phyloP scores from a whole-genome alignment of 2,329 filamentous ascomycete species.

The Arthrobotrys megalospora region DNA sequence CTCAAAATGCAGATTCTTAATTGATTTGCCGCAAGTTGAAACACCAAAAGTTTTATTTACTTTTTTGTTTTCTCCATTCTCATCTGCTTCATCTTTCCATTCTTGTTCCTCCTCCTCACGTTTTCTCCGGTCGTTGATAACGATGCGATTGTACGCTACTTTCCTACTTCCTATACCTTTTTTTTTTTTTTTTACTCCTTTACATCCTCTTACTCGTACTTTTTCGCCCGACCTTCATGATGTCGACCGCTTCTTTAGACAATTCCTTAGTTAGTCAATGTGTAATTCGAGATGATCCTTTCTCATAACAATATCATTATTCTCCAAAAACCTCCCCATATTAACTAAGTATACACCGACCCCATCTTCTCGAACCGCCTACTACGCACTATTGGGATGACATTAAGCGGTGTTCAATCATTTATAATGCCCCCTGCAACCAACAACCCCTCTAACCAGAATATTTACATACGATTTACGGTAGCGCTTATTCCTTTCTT shows the following conservation, averaged over 20 bases:
- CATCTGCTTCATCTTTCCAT: constrained; percentile 61
- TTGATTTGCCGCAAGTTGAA: constrained; percentile 10
- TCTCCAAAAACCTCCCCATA: background rate
- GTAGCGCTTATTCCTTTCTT: too few species aligned
- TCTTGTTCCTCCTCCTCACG: background rate
- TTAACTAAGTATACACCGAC: too few species aligned
- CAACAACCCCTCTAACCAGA: too few species aligned
- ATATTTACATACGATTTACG: too few species aligned
- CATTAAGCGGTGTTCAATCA: too few species aligned
- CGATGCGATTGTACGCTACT: constrained; percentile 2
- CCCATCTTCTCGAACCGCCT: too few species aligned
- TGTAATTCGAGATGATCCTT: constrained; percentile 22
- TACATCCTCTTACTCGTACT: background rate
- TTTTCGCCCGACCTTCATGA: background rate
- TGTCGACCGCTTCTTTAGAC: constrained; percentile 15
- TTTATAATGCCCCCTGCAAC: too few species aligned
- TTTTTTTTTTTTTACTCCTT: background rate
- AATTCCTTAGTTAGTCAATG: constrained; percentile 20
- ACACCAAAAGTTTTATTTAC: constrained; percentile 51
- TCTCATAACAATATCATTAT: constrained; percentile 1
- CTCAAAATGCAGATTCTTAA: constrained; percentile 41
- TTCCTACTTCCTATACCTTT: background rate
- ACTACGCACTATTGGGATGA: too few species aligned
- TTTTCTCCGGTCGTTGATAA: background rate
- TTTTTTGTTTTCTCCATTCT: constrained; percentile 31